phyloP scores from a whole-genome alignment of 345 rosid species.

The Psidium friedrichsthalianum region DNA sequence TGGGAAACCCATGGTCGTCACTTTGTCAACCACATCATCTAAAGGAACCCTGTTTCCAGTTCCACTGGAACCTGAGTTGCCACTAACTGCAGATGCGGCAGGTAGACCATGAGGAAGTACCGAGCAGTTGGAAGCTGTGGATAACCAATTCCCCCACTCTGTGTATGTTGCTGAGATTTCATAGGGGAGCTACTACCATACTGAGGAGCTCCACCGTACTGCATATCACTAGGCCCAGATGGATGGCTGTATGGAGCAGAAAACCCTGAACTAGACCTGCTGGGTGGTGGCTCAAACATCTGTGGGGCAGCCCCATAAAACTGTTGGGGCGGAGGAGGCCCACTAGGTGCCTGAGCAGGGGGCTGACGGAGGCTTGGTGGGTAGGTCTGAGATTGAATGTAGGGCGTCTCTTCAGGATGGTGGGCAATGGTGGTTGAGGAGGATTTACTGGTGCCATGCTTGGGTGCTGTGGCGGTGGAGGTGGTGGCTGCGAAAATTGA shows the following conservation, averaged over 20 bases:
- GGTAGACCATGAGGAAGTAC: slow-evolving; percentile 64
- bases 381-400: slow-evolving; percentile 40
- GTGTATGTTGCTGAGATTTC: slow-evolving; percentile 39
- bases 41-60: slow-evolving; percentile 67
- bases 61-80: slow-evolving; percentile 48
- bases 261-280: slow-evolving; percentile 52
- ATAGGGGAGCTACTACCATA: slow-evolving; percentile 38
- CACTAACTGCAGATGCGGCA: slow-evolving; percentile 46
- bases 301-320: slow-evolving; percentile 46
- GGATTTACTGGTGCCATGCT: not conserved
- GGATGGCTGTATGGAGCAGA: slow-evolving; percentile 42
- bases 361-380: slow-evolving; percentile 46
- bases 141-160: slow-evolving; percentile 35
- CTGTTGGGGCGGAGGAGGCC: slow-evolving; percentile 47
- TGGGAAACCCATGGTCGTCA: slow-evolving; percentile 79
- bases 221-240: slow-evolving; percentile 41
- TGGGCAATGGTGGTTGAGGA: slow-evolving; percentile 44
- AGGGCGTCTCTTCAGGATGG: slow-evolving; percentile 57
- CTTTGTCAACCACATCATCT: slow-evolving; percentile 75
- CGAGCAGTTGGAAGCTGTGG: slow-evolving; percentile 85
- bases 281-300: slow-evolving; percentile 44
- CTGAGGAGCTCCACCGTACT: slow-evolving; percentile 42
- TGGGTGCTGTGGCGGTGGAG: slow-evolving; percentile 12
- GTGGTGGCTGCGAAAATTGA: slow-evolving; percentile 45
- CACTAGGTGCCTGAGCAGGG: slow-evolving; percentile 42